Base-by-base conservation (phyloP, 2,329 filamentous ascomycete species). In the Fusarium sp. region DNA sequence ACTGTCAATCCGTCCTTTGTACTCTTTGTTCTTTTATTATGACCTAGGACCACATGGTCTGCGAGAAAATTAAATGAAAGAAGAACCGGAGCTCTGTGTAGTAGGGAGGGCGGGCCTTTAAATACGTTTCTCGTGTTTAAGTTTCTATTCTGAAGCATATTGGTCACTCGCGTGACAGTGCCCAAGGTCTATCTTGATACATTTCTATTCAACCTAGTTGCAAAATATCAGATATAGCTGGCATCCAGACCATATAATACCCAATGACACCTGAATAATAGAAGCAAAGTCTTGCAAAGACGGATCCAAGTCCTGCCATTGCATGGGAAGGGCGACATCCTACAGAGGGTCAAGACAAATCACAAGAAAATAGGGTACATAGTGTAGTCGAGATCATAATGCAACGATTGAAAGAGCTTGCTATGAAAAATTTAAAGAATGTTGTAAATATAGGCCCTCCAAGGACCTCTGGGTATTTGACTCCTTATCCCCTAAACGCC, bases 391-490 rank as follows among this genome's bases (percentile, higher is more conserved):
- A 41, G 4, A 27, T 37, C n/a, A 8, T 28, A 5, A 9, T 41
- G 16, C 20, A 53, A 53, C 9, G 12, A 12, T 14, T 41, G 23
- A 53, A 53, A 41, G 23, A 41, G 13, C 25, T 28, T 54, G 14
- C 25, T 32, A 60, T 28, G 16, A 60, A 63, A 55, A 32, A 46
- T 14, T 34, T 27, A 57, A 62, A 21, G 50, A 64, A 63, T 53
- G 41, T 40, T 50, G 51, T 54, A 57, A 56, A 45, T 55, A 48
- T 45, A 62, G 32, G 43, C 30, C 50, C 63, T 45, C 63, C 45
- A 55, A 53, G 28, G 45, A 58, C n/a, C 42, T 27, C 50, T 34
- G 72, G 73, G 73, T 75, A 75, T 75, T 53, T 53, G 49, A 42
- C 49, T 72, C 62, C 61, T 62, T 53, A 61, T 57, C 53, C 30